A percentile compares a stretch with the other conserved stretches of the same genome.
Evolutionary conservation across 805 yeast species (phyloP).

Genomic region (Cyberlindnera bimundalis): DNA sequence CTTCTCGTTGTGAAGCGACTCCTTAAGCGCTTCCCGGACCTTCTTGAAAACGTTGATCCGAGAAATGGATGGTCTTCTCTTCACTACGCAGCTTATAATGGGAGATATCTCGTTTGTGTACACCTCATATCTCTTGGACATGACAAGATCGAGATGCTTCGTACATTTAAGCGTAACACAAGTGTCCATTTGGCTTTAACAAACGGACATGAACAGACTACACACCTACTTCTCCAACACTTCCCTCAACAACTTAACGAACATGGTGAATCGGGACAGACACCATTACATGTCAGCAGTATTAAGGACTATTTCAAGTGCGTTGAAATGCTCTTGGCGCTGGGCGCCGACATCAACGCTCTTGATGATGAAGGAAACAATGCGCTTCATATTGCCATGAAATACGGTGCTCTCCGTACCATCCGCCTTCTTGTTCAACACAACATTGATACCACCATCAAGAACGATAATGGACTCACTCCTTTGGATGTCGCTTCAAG

Average conservation of each 20-base stretch:
- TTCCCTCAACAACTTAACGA: conserved; percentile 52
- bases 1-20: conserved; percentile 60
- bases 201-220: conserved; percentile 65
- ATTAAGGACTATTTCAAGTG: conserved; percentile 58
- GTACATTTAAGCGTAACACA: conserved; percentile 55
- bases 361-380: conserved; percentile 77
- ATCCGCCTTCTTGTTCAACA: conserved; percentile 48
- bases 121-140: conserved; percentile 54
- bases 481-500: conserved; percentile 60
- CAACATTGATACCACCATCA: conserved; percentile 44
- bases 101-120: conserved; percentile 66
- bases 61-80: conserved; percentile 77
- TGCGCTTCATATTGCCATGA: conserved; percentile 80
- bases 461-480: conserved; percentile 60
- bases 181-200: conserved; percentile 68
- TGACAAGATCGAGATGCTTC: conserved; percentile 46
- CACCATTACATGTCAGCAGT: conserved; percentile 71
- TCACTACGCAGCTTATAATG: conserved; percentile 76
- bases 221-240: conserved; percentile 69
- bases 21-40: conserved; percentile 63
- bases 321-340: conserved; percentile 58
- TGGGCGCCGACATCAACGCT: conserved; percentile 73
- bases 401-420: conserved; percentile 60
- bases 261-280: conserved; percentile 45
- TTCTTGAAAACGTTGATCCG: conserved; percentile 66